A percentile compares a stretch with the other conserved stretches of the same genome.
Evolutionary conservation across 257 asterid species (phyloP).

Genomic region (Ilex asprella): DNA sequence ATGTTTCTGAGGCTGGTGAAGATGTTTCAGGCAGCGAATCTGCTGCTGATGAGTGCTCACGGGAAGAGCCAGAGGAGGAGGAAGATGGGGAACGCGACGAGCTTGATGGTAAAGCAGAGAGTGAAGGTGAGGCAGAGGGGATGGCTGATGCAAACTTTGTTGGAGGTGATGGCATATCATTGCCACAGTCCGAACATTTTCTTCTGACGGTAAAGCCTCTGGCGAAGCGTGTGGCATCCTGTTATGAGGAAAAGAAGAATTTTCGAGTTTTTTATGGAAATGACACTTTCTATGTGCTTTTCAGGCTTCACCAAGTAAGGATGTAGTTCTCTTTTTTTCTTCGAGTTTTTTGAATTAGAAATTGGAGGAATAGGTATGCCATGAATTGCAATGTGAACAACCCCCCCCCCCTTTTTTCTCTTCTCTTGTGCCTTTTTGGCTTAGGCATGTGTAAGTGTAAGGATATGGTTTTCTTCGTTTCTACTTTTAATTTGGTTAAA

Average conservation of each 20-base stretch:
- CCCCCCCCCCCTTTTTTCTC: too few species aligned
- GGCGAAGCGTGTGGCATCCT: constrained; percentile 47
- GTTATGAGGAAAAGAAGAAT: constrained; percentile 32
- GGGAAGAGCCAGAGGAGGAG: constrained; percentile 79
- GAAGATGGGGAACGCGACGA: constrained; percentile 71
- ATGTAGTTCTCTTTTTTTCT: not conserved
- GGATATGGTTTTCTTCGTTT: not conserved
- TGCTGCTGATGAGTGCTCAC: constrained; percentile 81
- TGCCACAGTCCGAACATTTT: constrained; percentile 60
- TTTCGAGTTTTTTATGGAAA: constrained; percentile 71
- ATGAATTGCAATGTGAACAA: too few species aligned
- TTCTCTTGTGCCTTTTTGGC: too few species aligned
- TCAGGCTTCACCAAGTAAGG: constrained; percentile 91
- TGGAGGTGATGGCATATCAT: constrained; percentile 49
- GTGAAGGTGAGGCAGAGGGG: constrained; percentile 93
- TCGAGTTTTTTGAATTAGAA: too few species aligned
- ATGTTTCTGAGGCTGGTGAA: constrained; percentile 73
- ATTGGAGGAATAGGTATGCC: too few species aligned
- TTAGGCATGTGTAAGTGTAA: too few species aligned
- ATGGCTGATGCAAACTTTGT: constrained; percentile 57
- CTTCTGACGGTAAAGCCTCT: constrained; percentile 67
- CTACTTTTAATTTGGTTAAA: not conserved
- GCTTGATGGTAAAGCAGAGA: constrained; percentile 77
- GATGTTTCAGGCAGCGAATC: constrained; percentile 93
- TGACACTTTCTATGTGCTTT: constrained; percentile 82